Evolutionary conservation across 2,329 filamentous ascomycete species (phyloP).

Genomic region (Alternaria postmessia): DNA sequence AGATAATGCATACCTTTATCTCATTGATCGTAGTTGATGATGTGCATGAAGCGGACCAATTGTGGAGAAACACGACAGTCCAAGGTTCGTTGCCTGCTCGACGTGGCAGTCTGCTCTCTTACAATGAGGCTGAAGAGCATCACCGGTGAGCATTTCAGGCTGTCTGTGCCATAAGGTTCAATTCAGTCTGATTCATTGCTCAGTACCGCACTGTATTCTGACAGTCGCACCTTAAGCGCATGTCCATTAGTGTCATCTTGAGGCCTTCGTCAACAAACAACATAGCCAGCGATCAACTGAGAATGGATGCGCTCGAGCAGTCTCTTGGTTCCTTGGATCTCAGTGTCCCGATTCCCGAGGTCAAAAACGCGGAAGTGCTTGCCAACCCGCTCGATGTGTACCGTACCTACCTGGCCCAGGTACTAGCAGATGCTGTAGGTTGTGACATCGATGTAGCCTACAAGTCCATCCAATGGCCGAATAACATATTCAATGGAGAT

Average conservation of each 20-base stretch:
- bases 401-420: conserved; percentile 32
- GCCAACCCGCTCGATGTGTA: conserved; percentile 40
- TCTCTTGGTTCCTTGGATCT: conserved; percentile 6
- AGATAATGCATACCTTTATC: not conserved
- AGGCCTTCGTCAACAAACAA: no score
- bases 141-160: not conserved
- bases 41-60: not conserved
- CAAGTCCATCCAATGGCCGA: conserved; percentile 40
- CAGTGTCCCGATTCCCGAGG: not conserved
- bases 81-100: not conserved
- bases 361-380: conserved; percentile 7
- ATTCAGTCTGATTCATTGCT: no score
- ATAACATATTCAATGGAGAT: conserved; percentile 43
- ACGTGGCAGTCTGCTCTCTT: not conserved
- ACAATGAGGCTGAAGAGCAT: not conserved
- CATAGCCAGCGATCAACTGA: not conserved
- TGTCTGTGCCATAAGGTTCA: not conserved
- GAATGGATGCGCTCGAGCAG: conserved; percentile 18
- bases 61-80: not conserved
- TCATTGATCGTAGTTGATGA: not conserved
- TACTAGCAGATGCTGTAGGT: conserved; percentile 24
- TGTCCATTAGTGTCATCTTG: no score
- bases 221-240: not conserved
- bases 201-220: not conserved
- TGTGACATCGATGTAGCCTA: conserved; percentile 30